Conservation (phyloP, 2,329 filamentous ascomycete genomes). For the Teratosphaeria destructans region DNA sequence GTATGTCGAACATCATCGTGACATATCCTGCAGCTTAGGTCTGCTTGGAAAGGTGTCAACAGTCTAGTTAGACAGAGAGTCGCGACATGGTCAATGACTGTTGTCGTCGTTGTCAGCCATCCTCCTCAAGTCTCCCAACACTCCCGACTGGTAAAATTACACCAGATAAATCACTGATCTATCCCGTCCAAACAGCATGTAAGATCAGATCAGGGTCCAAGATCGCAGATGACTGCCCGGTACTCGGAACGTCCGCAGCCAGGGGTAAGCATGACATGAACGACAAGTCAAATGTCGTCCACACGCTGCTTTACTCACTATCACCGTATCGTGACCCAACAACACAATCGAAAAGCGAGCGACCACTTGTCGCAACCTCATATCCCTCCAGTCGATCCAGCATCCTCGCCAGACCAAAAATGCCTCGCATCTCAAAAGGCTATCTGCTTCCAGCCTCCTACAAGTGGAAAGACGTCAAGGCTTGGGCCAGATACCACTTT, state of each 20-base stretch:
- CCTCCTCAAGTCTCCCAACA: no score
- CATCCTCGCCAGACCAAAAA: background rate
- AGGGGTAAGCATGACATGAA: background rate
- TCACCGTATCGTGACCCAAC: background rate
- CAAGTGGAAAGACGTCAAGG: conserved; percentile 10
- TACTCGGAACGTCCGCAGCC: background rate
- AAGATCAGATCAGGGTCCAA: background rate
- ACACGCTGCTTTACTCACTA: background rate
- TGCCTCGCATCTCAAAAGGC: conserved; percentile 7
- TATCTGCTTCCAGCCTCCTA: conserved; percentile 8
- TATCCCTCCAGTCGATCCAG: background rate
- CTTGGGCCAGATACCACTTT: conserved; percentile 12
- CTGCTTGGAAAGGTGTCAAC: background rate
- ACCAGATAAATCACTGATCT: background rate
- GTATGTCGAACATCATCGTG: background rate
- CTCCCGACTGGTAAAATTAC: no score
- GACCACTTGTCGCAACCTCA: background rate
- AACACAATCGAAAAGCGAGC: background rate
- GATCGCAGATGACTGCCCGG: background rate
- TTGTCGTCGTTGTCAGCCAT: no score
- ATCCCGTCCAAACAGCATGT: background rate
- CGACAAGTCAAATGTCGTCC: background rate
- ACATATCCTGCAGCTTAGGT: background rate
- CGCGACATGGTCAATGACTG: no score
- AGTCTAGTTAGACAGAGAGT: no score